Evolutionary conservation across 352 stramenopile species (phyloP).

Genomic region (Lagenidium giganteum): DNA sequence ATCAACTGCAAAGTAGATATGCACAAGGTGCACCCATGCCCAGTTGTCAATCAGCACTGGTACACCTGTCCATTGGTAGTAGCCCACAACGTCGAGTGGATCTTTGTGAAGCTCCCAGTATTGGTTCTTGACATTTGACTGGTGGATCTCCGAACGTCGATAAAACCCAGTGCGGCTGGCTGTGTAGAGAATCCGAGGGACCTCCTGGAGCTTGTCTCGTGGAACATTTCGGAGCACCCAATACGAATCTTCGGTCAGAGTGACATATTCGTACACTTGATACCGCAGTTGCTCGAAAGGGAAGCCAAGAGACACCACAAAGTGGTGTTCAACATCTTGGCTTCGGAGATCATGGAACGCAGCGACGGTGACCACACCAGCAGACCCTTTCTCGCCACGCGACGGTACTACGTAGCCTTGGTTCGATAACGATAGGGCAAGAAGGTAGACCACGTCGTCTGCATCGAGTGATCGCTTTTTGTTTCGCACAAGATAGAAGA

Average conservation of each 20-base stretch:
- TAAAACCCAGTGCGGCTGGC: constrained; percentile 12
- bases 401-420: constrained; percentile 1
- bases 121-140: constrained; percentile 12
- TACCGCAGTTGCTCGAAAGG: constrained; percentile 8
- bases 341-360: background rate
- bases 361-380: background rate
- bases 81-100: constrained; percentile 1
- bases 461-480: background rate
- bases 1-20: constrained; percentile 22
- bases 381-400: background rate
- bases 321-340: background rate
- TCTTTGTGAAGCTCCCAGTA: constrained; percentile 6
- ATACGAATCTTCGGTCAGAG: constrained; percentile 1
- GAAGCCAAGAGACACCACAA: constrained; percentile 7
- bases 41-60: constrained; percentile 9
- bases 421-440: constrained; percentile 1
- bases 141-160: background rate
- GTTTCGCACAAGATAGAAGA: constrained; percentile 5
- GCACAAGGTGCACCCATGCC: constrained; percentile 23
- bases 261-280: constrained; percentile 3
- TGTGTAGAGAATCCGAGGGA: background rate
- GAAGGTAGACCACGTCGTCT: background rate
- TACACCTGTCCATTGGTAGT: background rate
- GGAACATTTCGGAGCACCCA: constrained; percentile 11
- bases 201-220: background rate